Conservation (phyloP, 2,329 filamentous ascomycete species). For the Colletotrichum caudatum region DNA sequence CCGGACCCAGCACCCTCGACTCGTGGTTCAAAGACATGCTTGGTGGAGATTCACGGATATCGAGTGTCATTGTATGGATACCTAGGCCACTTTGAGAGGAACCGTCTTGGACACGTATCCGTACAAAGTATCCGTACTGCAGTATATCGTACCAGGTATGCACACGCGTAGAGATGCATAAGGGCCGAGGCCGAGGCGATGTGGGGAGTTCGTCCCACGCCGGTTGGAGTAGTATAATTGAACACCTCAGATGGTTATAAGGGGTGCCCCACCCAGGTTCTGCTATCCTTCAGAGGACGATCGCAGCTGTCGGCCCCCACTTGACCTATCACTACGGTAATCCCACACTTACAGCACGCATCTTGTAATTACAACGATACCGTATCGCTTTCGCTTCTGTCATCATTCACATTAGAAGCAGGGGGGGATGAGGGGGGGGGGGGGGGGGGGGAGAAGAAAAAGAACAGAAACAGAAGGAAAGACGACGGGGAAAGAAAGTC, state of each 20-base stretch:
- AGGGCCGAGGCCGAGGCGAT: slow-evolving; percentile 4
- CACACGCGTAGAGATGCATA: neutral
- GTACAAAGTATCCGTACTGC: no score
- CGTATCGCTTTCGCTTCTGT: neutral
- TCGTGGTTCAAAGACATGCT: neutral
- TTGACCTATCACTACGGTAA: neutral
- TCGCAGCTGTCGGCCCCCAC: neutral
- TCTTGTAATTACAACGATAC: neutral
- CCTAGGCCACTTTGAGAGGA: no score
- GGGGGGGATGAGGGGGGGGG: no score
- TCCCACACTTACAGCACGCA: no score
- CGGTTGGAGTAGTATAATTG: slow-evolving; percentile 1
- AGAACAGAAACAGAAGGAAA: no score
- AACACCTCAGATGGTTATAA: neutral
- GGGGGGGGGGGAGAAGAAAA: no score
- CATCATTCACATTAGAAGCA: neutral
- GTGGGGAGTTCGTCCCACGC: slow-evolving; percentile 34
- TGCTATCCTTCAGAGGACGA: neutral
- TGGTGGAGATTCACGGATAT: neutral
- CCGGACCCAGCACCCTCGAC: neutral
- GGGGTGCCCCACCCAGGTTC: no score
- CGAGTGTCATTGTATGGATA: no score
- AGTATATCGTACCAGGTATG: no score
- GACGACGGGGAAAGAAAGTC: neutral
- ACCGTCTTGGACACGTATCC: no score